Percentiles rank a stretch among this genome's conserved stretches.
Conservation (phyloP, 495 filamentous ascomycete genomes). For the Thermothielavioides terrestris region DNA sequence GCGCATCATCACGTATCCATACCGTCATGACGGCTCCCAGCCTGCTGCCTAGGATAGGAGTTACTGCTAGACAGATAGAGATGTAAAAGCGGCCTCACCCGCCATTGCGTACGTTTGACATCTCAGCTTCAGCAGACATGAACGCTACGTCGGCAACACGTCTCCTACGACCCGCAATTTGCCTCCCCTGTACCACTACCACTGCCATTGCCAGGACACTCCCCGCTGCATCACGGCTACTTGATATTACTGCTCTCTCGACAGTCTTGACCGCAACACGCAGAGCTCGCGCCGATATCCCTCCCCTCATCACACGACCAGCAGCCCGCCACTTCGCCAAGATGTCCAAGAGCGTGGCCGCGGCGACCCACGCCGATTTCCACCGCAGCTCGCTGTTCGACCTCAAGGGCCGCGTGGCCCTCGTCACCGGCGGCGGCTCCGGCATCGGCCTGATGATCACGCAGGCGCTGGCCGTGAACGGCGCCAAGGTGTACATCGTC, state of each 20-base stretch:
- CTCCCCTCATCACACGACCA: not conserved
- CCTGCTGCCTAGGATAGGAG: too few relatives aligned
- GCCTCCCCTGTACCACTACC: not conserved
- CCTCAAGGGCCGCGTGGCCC: conserved; percentile 52
- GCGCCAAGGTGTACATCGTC: conserved; percentile 76
- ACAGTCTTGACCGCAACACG: not conserved
- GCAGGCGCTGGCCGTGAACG: conserved; percentile 68
- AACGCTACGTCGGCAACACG: not conserved
- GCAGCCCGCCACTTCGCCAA: conserved; percentile 12
- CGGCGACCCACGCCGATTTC: conserved; percentile 35
- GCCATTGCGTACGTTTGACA: not conserved
- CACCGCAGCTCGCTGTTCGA: conserved; percentile 50
- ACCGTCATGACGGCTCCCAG: too few relatives aligned
- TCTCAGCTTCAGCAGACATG: not conserved
- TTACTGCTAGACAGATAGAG: not conserved
- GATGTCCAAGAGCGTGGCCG: conserved; percentile 38
- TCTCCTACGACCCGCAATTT: not conserved
- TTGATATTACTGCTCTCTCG: too few relatives aligned
- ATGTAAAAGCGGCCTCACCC: not conserved
- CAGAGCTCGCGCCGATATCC: not conserved
- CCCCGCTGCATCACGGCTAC: not conserved
- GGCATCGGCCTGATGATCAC: conserved; percentile 70
- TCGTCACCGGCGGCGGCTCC: conserved; percentile 50
- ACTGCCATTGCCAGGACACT: too few relatives aligned
- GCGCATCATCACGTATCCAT: not conserved